Conservation (phyloP, 495 filamentous ascomycete species). For the Bacidia gigantensis region DNA sequence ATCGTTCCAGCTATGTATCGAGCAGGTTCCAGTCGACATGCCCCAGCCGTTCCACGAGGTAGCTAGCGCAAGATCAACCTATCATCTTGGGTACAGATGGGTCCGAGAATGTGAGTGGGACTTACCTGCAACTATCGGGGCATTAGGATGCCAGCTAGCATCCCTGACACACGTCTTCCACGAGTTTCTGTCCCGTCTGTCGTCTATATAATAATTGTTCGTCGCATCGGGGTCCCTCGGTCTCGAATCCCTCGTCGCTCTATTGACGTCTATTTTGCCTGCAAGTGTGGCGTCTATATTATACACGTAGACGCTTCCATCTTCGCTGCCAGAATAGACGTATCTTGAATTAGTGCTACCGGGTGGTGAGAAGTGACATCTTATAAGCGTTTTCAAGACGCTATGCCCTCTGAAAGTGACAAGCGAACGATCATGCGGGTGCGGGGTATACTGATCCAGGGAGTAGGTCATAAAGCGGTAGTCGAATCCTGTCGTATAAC, state of each 20-base stretch:
- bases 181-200: constrained; percentile 17
- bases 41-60: constrained; percentile 69
- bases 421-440: constrained; percentile 79
- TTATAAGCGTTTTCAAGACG: constrained; percentile 77
- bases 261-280: constrained; percentile 59
- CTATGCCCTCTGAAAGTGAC: constrained; percentile 87
- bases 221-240: constrained; percentile 35
- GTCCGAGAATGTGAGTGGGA: constrained; percentile 1
- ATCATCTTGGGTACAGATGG: not conserved
- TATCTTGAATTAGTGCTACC: constrained; percentile 81
- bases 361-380: constrained; percentile 91
- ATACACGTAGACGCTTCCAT: constrained; percentile 81
- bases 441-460: constrained; percentile 53
- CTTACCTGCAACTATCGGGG: constrained; percentile 76
- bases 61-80: constrained; percentile 31
- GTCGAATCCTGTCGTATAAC: constrained; percentile 62
- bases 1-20: constrained; percentile 64
- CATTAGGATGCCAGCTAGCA: constrained; percentile 88
- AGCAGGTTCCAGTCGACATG: constrained; percentile 55
- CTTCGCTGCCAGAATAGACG: constrained; percentile 78
- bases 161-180: constrained; percentile 84
- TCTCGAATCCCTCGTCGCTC: constrained; percentile 47
- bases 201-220: constrained; percentile 25
- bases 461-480: constrained; percentile 64
- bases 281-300: constrained; percentile 90